Evolutionary conservation across 306 rosid species (phyloP), one percentile per base, ranked within the genome.

Genomic region (Comarum palustre): DNA sequence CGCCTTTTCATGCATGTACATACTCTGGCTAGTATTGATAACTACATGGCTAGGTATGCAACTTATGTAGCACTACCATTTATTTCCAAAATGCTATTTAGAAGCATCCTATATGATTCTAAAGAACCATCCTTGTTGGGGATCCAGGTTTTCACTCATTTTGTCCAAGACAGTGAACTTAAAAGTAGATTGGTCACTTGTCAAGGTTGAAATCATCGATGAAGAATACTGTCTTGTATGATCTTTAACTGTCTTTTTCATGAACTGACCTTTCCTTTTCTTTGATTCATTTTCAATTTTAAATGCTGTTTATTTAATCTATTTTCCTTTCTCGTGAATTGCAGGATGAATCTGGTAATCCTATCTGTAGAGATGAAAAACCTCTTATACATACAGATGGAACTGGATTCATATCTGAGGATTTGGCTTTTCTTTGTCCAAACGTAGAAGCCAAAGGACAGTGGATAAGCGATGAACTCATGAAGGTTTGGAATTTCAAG

Each of bases 391-490:
- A 84, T 79, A 89, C 97, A 1, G 97, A 90, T 39, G 98, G 98
- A 75, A 90, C 97, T 22, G 98, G 97, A 19, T 93, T 87, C 77
- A 89, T 93, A 66, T 93, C 98, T 2, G 85, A 81, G 79, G 97
- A 93, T 77, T 79, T 93, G 73, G 98, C 92, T 1, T 27, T 45
- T 63, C 62, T 70, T 69, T 93, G 96, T 75, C 88, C 93, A 0
- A 82, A 70, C 27, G 70, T 86, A 70, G 69, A 89, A 36, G 61
- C 32, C 1, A 73, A 77, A 76, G 89, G 93, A 82, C 65, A 41
- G 6, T 36, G 38, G 62, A 20, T 65, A 8, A 72, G 64, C 17
- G 55, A 73, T 29, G 73, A 55, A 39, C 54, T 24, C 63, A 46
- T 73, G 17, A 72, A 74, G 94, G 98, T 92, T 50, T 74, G 74